Evolutionary conservation across 768 basidiomycete species (phyloP).

Genomic region (Paxillus rubicundulus): DNA sequence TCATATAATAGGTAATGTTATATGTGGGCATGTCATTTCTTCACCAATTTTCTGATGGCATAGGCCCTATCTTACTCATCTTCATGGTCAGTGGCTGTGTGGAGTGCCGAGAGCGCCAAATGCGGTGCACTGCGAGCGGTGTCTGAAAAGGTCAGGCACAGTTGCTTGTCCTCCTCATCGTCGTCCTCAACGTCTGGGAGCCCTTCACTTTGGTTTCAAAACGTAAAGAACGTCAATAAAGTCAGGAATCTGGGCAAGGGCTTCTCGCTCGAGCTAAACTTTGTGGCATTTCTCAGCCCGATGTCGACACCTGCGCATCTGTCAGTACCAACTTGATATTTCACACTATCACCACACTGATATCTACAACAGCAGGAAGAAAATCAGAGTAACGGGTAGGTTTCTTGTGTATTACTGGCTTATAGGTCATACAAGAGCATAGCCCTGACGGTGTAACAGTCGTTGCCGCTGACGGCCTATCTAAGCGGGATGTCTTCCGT

Average conservation of each 20-base stretch:
- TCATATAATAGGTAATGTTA: no score
- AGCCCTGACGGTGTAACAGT: conserved; percentile 44
- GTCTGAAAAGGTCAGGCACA: conserved; percentile 26
- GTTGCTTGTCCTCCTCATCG: conserved; percentile 7
- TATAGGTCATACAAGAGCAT: not conserved
- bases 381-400: conserved; percentile 76
- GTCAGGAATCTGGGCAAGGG: not conserved
- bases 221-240: not conserved
- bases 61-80: no score
- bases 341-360: conserved; percentile 8
- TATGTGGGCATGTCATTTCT: no score
- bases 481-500: conserved; percentile 93
- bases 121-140: conserved; percentile 17
- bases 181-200: conserved; percentile 12
- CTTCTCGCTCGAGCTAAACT: not conserved
- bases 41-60: no score
- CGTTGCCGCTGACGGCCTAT: conserved; percentile 91
- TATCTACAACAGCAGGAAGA: conserved; percentile 48
- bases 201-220: not conserved
- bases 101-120: conserved; percentile 19
- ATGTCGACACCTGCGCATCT: conserved; percentile 31
- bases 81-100: no score
- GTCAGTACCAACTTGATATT: conserved; percentile 17
- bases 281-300: not conserved
- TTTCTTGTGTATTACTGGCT: not conserved